A percentile compares a stretch with the other conserved stretches of the same genome.
Evolutionary conservation across 2,329 filamentous ascomycete species (phyloP).

Genomic region (Colletotrichum sp.): DNA sequence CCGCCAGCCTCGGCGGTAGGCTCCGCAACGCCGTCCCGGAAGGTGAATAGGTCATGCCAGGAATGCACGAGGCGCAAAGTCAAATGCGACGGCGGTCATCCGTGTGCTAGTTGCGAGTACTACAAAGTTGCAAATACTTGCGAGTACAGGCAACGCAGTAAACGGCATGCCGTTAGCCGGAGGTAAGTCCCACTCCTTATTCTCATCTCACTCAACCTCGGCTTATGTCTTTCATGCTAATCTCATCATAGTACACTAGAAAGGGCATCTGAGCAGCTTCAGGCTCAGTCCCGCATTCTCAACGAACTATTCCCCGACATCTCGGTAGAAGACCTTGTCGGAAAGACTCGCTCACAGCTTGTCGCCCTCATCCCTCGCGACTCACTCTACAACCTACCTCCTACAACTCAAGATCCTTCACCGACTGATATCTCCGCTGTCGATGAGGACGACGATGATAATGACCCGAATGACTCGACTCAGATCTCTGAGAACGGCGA

Average conservation of each 20-base stretch:
- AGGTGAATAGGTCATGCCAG: slow-evolving; percentile 29
- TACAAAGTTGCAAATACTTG: slow-evolving; percentile 29
- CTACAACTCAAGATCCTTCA: not conserved
- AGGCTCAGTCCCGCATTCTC: slow-evolving; percentile 25
- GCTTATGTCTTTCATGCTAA: not conserved
- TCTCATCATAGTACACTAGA: slow-evolving; percentile 25
- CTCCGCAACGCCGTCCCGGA: not conserved
- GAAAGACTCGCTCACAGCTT: slow-evolving; percentile 26
- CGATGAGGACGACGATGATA: not conserved
- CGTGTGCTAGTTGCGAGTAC: slow-evolving; percentile 41
- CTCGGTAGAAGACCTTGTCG: slow-evolving; percentile 18
- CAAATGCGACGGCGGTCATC: slow-evolving; percentile 45
- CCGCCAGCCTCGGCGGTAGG: not conserved
- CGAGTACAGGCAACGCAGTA: slow-evolving; percentile 33
- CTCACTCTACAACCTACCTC: not conserved
- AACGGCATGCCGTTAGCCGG: slow-evolving; percentile 32
- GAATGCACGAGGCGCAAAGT: slow-evolving; percentile 33
- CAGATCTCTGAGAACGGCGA: slow-evolving; percentile 31
- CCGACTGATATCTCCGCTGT: not conserved
- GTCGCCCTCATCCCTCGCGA: slow-evolving; percentile 17
- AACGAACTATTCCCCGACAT: slow-evolving; percentile 26
- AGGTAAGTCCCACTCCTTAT: slow-evolving; percentile 18
- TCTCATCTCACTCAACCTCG: not conserved
- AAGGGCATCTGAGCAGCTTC: slow-evolving; percentile 27
- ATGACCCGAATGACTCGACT: slow-evolving; percentile 24